phyloP scores from a whole-genome alignment of 768 basidiomycete genomes.

The Galerina sulciceps region DNA sequence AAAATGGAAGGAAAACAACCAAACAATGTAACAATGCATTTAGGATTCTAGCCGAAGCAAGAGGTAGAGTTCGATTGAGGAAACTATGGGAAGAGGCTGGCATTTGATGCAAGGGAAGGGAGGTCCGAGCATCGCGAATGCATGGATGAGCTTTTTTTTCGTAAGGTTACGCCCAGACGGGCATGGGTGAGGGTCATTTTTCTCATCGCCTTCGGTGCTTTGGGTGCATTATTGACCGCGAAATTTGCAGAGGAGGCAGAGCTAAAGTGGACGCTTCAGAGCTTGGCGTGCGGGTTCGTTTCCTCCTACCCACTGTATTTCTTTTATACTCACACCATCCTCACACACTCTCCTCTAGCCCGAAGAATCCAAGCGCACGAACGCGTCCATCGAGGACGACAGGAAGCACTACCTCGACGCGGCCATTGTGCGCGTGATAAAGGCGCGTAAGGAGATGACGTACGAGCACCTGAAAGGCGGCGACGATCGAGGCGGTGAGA shows the following conservation, averaged over 20 bases:
- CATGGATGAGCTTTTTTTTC: too few relatives aligned
- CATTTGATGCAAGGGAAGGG: too few relatives aligned
- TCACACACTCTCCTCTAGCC: constrained; percentile 53
- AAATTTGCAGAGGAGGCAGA: constrained; percentile 63
- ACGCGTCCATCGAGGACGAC: constrained; percentile 84
- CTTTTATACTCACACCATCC: too few relatives aligned
- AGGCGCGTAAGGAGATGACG: constrained; percentile 82
- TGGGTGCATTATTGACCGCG: not conserved
- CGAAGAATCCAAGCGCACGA: constrained; percentile 86
- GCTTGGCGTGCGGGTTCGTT: constrained; percentile 76
- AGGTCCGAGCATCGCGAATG: too few relatives aligned
- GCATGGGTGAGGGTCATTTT: constrained; percentile 63
- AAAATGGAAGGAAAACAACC: constrained; percentile 48
- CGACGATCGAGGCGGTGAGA: constrained; percentile 86
- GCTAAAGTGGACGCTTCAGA: constrained; percentile 85
- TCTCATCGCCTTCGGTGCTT: too few relatives aligned
- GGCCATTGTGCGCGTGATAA: constrained; percentile 97
- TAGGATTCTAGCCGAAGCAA: constrained; percentile 66
- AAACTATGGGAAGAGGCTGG: constrained; percentile 46
- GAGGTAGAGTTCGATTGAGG: constrained; percentile 54
- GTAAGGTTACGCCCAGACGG: constrained; percentile 47
- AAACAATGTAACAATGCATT: constrained; percentile 70
- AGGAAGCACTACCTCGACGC: constrained; percentile 87
- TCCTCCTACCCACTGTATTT: not conserved
- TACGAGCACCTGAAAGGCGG: constrained; percentile 79